Base-by-base conservation (phyloP, 2,329 filamentous ascomycete species). In the Hypoxylon sp. region DNA sequence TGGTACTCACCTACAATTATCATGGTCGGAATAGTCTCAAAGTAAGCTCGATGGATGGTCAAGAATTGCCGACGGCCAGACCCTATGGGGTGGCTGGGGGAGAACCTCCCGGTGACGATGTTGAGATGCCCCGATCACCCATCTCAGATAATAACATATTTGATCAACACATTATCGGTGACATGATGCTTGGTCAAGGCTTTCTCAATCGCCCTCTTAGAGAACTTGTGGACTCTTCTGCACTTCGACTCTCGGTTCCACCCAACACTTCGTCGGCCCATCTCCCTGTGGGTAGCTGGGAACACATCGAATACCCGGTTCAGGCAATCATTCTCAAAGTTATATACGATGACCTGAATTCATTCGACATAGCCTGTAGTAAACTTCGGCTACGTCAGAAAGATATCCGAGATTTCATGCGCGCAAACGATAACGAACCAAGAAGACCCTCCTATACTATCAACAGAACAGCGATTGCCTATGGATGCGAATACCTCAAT, bases 401-500 rank as follows among this genome's bases (percentile, higher is more conserved):
- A 10, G 51, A 68, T 9, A 26, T 59, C 35, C 6, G 31, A 8
- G 46, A 33, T 17, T 65, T 68, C 31, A 14, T 51, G 2, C 1
- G 1, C 0, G 35, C 31, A 22, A 44, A 64, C n/a, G 0, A 9
- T 8, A 3, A 50, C 17, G n/a, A 13, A 46, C 11, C 17, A n/a
- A 14, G 31, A 1, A 5, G 19, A 3, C 22, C 14, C 2, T 3
- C 3, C 17, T n/a, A 31, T 31, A 2, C 11, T 14, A 4, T 35
- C 10, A 14, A 24, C 3, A 17, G 31, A 24, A 44, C 13, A 29
- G 11, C 5, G 1, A 8, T 69, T 19, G n/a, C 3, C 11, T 57
- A 63, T n/a, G 66, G 58, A 39, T 54, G 48, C 11, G 33, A 24
- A n/a, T 69, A 37, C 24, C 57, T 69, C 11, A 5, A 24, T 1